A percentile compares a stretch with the other conserved stretches of the same genome.
phyloP scores from a whole-genome alignment of 2,329 filamentous ascomycete genomes.

The Fusarium burgessii region DNA sequence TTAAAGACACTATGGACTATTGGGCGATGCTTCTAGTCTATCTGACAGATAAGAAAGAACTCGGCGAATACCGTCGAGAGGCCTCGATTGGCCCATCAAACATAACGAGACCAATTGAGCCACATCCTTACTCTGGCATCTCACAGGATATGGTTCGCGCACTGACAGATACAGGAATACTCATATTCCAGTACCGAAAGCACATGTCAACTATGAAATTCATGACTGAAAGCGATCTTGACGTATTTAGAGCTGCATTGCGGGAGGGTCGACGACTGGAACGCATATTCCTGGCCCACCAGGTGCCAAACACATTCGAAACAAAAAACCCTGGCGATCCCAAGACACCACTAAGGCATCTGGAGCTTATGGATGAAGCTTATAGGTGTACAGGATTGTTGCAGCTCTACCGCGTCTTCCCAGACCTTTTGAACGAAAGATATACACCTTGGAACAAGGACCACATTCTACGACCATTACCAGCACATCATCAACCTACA shows the following conservation, averaged over 20 bases:
- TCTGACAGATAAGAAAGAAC: background rate
- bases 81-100: background rate
- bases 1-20: conserved; percentile 5
- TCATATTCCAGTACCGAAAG: background rate
- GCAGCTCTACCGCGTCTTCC: conserved; percentile 9
- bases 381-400: background rate
- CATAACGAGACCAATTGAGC: background rate
- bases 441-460: background rate
- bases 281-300: background rate
- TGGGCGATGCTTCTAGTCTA: conserved; percentile 12
- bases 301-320: background rate
- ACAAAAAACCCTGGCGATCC: background rate
- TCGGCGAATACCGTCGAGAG: background rate
- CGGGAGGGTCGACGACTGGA: background rate
- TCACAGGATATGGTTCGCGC: background rate
- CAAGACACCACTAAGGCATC: background rate
- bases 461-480: background rate
- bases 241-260: background rate
- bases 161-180: background rate
- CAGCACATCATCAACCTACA: background rate
- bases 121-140: conserved; percentile 5
- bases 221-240: conserved; percentile 3
- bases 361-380: conserved; percentile 6
- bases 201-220: background rate
- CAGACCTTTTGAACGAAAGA: conserved; percentile 5